Percentiles rank a stretch among this genome's conserved stretches.
These are phyloP conservation scores for Schizopora paradoxa DNA, from an alignment of 1,284 basidiomycete genomes.

Conservation along the genomic window DNA sequence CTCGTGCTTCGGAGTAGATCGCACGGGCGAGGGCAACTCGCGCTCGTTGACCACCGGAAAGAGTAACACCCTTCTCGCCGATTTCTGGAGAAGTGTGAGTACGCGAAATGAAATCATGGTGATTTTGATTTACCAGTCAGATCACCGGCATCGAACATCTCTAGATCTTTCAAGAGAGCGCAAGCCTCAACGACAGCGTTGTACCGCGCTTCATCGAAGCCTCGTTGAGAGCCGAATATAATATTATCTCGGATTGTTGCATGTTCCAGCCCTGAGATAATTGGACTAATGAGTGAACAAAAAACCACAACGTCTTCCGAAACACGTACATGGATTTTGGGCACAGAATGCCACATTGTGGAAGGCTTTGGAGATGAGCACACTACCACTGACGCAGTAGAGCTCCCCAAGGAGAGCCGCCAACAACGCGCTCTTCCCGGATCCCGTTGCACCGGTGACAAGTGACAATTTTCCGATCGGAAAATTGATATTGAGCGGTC, in stretches of 20 bases:
- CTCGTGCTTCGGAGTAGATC: conserved; percentile 58
- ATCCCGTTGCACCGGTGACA: conserved; percentile 71
- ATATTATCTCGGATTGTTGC: conserved; percentile 80
- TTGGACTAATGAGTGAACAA: conserved; percentile 8
- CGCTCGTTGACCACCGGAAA: conserved; percentile 80
- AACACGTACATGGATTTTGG: conserved; percentile 57
- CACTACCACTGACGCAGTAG: conserved; percentile 55
- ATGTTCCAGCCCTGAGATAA: conserved; percentile 53
- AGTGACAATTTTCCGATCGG: conserved; percentile 57
- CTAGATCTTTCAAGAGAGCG: conserved; percentile 69
- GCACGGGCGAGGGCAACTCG: conserved; percentile 67
- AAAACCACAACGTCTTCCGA: conserved; percentile 8
- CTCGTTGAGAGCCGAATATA: conserved; percentile 65
- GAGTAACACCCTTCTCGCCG: conserved; percentile 73
- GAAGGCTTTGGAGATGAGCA: conserved; percentile 58
- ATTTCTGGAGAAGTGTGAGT: conserved; percentile 42
- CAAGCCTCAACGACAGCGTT: conserved; percentile 73
- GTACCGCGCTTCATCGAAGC: conserved; percentile 69
- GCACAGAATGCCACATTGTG: conserved; percentile 63
- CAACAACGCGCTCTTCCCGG: conserved; percentile 72
- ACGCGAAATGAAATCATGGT: conserved; percentile 8
- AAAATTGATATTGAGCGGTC: conserved; percentile 54
- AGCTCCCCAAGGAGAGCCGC: conserved; percentile 70
- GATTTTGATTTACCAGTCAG: conserved; percentile 49
- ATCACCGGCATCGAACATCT: conserved; percentile 77